Evolutionary conservation across 768 basidiomycete genomes (phyloP), one percentile per base, ranked within the genome.

Genomic region (Mycena galericulata): DNA sequence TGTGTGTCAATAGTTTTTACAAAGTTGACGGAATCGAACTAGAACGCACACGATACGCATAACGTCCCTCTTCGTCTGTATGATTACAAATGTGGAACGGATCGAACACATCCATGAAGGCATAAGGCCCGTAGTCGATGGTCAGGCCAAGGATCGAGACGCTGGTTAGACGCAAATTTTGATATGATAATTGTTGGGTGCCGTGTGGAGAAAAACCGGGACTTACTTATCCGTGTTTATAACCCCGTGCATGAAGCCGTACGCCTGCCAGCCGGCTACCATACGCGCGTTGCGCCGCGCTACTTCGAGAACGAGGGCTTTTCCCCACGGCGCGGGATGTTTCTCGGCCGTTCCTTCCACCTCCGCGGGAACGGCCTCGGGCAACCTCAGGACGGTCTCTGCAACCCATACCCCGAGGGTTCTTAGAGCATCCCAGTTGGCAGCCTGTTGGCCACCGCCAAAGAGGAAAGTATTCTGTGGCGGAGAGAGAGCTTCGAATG

Each of bases 261-360:
- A 93, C 9, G 89, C 95, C 79, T 99, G 97, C 98, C 98, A 99
- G 4, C 87, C 92, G 12, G 96, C 98, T 0, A 96, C 94, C 93
- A 97, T 99, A 76, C 83, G 83, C 47, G 94, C 97, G 75, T 98
- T 99, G 75, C 96, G 83, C 77, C 86, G 88, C 18, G 95, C 90
- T 0, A 89, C 90, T 72, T 98, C 96, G 70, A 90, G 80, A 2
- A 97, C 85, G 49, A 98, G 78, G 49, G 87, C 83, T 75, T 84
- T 84, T 5, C 88, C 93, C 94, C 94, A 96, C 5, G 88, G 82
- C 20, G 47, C 56, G 3, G 67, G 41, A 29, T 87, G 82, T 1
- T 84, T 86, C 29, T 84, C 81, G 67, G 87, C 43, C 24, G 74
- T 75, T 12, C 34, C 54, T 4, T 45, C 41, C 17, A n/a, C 47